These are phyloP conservation scores for Salix caprea DNA, from an alignment of 345 rosid species.

Conservation along the genomic window DNA sequence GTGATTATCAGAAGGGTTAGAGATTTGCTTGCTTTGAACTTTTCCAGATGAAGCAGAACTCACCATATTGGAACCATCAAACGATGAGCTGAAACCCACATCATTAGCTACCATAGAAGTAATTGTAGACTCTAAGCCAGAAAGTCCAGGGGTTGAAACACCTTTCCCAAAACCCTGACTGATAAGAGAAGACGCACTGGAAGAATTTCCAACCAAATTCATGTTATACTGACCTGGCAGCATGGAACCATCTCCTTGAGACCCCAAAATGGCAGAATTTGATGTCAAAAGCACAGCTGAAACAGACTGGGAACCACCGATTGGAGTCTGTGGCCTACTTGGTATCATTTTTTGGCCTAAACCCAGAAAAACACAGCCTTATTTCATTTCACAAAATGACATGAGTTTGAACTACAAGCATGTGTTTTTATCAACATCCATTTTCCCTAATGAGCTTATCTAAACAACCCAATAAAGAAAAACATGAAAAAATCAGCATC, in stretches of 20 bases:
- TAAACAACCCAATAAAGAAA: neutral
- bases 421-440: neutral
- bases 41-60: conserved; percentile 63
- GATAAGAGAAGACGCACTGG: conserved; percentile 70
- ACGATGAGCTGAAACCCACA: conserved; percentile 56
- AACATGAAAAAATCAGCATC: neutral
- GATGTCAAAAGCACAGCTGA: conserved; percentile 62
- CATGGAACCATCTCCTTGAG: conserved; percentile 75
- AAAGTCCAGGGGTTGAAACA: conserved; percentile 42
- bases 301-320: conserved; percentile 67
- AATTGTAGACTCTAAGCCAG: conserved; percentile 64
- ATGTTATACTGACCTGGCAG: conserved; percentile 64
- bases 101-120: conserved; percentile 61
- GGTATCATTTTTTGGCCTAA: conserved; percentile 53
- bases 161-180: conserved; percentile 87
- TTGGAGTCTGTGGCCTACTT: conserved; percentile 70
- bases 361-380: neutral
- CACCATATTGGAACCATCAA: conserved; percentile 54
- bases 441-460: neutral
- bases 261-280: conserved; percentile 64
- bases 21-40: conserved; percentile 71
- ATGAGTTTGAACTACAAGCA: neutral
- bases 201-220: conserved; percentile 72
- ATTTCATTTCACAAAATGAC: neutral
- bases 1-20: conserved; percentile 55